Base-by-base conservation (phyloP, 495 filamentous ascomycete species). In the Neurospora sp. region DNA sequence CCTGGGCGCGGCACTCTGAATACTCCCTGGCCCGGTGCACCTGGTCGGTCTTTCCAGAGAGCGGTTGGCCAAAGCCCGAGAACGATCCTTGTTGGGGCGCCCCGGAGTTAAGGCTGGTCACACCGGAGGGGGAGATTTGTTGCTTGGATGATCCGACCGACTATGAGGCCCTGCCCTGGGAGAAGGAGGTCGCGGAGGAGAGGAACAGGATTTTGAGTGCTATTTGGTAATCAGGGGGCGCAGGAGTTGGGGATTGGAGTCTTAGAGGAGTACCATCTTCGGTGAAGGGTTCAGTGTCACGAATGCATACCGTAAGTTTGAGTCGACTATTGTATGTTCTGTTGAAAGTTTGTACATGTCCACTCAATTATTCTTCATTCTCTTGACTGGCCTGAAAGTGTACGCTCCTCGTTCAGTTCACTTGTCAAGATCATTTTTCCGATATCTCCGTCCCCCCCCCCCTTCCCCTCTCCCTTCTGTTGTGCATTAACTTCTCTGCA, bases 201-300 rank as follows among this genome's bases (percentile, higher is more conserved):
- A 0, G 27, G 2, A 8, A 61, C 12, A 27, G 1, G 1, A 35
- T 61, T 0, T 1, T 61, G 10, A 0, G 0, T 53, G 48, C 5
- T 1, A 61, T 61, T 22, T 53, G n/a, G 45, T 61, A 16, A 14
- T 27, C 27, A 27, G 27, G 27, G 27, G 27, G 27, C 2, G 27
- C 27, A 27, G 27, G 27, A 27, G 27, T 27, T 27, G 27, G 27
- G 27, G 27, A 27, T 27, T 27, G 27, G 27, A 27, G 27, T 27
- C 27, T 27, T 27, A 27, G 27, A 27, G 27, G 2, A 27, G 27
- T 27, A 27, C 27, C 27, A 27, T 27, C 2, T 27, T 27, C 27
- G 27, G 27, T 0, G 27, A 27, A 27, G 27, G 27, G 27, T 27
- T 27, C 27, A 27, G 27, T 27, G 8, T n/a, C 17, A n/a, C 3